Evolutionary conservation across 73 alveolate species (phyloP).

Genomic region (Tetrahymena borealis): DNA sequence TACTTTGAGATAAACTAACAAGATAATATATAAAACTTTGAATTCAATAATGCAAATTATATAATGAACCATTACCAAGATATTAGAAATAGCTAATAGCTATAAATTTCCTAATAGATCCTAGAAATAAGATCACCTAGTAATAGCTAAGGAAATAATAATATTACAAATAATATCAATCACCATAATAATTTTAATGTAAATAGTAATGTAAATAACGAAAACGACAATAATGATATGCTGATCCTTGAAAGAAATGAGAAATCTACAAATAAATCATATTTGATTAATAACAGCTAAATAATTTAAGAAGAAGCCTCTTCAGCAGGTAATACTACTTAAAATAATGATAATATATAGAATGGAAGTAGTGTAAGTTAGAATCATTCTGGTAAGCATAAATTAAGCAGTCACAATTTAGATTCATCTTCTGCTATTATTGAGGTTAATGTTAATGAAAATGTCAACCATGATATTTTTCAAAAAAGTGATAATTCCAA

Average conservation of each 20-base stretch:
- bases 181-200: background rate
- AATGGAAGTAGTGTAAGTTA: background rate
- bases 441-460: background rate
- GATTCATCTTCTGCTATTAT: background rate
- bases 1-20: background rate
- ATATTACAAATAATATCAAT: background rate
- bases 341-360: background rate
- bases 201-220: background rate
- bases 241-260: background rate
- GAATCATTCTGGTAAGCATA: background rate
- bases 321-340: background rate
- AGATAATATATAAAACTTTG: background rate
- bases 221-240: background rate
- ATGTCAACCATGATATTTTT: background rate
- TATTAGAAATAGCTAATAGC: background rate
- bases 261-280: background rate
- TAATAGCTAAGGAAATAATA: background rate
- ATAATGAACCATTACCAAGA: background rate
- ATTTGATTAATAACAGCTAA: background rate
- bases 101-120: background rate
- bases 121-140: background rate
- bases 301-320: background rate
- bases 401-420: background rate
- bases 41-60: background rate
- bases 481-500: background rate